Percentiles rank a stretch among this genome's conserved stretches.
phyloP scores from a whole-genome alignment of 495 filamentous ascomycete genomes.

The Xylaria nigripes region DNA sequence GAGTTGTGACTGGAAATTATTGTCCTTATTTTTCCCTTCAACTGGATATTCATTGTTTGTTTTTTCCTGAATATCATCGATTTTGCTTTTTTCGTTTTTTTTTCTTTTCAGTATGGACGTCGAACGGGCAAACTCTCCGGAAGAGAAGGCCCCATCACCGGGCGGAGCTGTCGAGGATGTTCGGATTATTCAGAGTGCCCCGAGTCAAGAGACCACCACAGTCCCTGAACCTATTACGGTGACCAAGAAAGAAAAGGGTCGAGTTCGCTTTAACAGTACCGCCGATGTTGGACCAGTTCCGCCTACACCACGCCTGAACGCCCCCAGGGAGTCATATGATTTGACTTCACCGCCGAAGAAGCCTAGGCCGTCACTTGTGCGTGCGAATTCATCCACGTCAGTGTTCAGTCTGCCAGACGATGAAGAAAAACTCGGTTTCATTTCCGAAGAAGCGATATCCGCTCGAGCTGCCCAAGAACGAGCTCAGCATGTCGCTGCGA shows the following conservation, averaged over 20 bases:
- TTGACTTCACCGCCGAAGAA: slow-evolving; percentile 2
- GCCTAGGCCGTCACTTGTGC: slow-evolving; percentile 28
- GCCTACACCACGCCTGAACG: not conserved
- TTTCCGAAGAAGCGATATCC: slow-evolving; percentile 27
- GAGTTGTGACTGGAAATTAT: not conserved
- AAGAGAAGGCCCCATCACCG: not conserved
- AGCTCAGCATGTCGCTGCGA: slow-evolving; percentile 30
- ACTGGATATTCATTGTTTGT: not conserved
- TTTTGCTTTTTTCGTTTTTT: not conserved
- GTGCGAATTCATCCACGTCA: slow-evolving; percentile 28
- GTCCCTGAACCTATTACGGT: not conserved
- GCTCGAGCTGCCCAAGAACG: slow-evolving; percentile 33
- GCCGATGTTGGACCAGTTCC: slow-evolving; percentile 13
- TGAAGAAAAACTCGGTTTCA: slow-evolving; percentile 19
- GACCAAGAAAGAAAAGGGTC: slow-evolving; percentile 23
- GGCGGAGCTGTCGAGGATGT: not conserved
- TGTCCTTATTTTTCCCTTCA: not conserved
- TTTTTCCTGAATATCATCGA: not conserved
- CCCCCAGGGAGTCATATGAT: not conserved
- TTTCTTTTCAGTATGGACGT: slow-evolving; percentile 1
- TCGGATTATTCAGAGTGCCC: not conserved
- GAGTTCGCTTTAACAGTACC: slow-evolving; percentile 26
- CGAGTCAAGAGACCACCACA: not conserved
- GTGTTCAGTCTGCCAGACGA: slow-evolving; percentile 22
- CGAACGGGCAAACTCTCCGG: not conserved